Evolutionary conservation across 768 basidiomycete species (phyloP).

Genomic region (Saitozyma podzolica): DNA sequence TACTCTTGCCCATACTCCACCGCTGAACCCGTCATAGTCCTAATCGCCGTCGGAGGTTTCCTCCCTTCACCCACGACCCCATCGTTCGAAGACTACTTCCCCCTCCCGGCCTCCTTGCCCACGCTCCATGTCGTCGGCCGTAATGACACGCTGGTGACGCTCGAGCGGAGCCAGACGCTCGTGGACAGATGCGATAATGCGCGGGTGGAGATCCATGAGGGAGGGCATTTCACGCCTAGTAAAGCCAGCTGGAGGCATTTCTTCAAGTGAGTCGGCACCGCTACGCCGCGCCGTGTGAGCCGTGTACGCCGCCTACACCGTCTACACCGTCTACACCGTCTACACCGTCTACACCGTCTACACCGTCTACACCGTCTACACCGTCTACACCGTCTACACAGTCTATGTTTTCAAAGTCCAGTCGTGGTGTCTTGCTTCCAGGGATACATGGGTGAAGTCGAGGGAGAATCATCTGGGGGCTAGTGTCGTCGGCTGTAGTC

Average conservation of each 20-base stretch:
- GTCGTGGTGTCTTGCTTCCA: neutral
- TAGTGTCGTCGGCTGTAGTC: neutral
- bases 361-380: too few species aligned
- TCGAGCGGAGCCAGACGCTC: slow-evolving; percentile 41
- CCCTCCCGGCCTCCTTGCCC: slow-evolving; percentile 34
- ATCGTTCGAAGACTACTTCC: slow-evolving; percentile 38
- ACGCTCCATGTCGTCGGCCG: slow-evolving; percentile 46
- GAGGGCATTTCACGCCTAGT: slow-evolving; percentile 48
- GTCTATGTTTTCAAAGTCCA: too few species aligned
- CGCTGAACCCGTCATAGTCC: slow-evolving; percentile 23
- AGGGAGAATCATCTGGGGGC: neutral
- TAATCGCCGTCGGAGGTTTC: slow-evolving; percentile 49
- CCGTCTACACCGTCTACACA: too few species aligned
- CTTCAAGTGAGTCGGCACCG: slow-evolving; percentile 31
- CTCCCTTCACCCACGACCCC: slow-evolving; percentile 28
- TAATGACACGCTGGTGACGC: slow-evolving; percentile 49
- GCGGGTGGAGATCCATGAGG: slow-evolving; percentile 47
- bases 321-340: too few species aligned
- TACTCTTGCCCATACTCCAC: too few species aligned
- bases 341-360: too few species aligned
- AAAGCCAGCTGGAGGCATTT: slow-evolving; percentile 46
- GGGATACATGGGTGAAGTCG: slow-evolving; percentile 8
- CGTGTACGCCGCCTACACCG: too few species aligned
- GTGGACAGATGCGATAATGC: slow-evolving; percentile 36
- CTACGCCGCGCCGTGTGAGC: too few species aligned